phyloP scores from a whole-genome alignment of 768 basidiomycete genomes.

The Suillus plorans region DNA sequence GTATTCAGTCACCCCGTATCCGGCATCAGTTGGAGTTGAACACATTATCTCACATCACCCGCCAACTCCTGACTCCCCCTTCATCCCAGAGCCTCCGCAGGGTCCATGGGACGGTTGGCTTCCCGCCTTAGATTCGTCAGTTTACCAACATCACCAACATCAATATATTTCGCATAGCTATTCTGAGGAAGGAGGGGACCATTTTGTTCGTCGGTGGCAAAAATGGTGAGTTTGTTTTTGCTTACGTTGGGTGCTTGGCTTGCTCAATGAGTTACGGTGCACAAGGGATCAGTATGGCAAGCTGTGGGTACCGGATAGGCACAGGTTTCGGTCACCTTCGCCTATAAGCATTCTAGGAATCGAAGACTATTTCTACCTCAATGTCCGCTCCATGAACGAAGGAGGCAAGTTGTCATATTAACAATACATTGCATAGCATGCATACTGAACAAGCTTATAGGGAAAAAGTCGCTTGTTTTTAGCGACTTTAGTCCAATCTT shows the following conservation, averaged over 20 bases:
- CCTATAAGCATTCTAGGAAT: not conserved
- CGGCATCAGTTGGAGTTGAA: not conserved
- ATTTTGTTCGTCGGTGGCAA: conserved; percentile 3
- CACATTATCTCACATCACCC: not conserved
- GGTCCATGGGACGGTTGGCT: not conserved
- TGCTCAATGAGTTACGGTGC: not conserved
- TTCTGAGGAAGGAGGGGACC: not conserved
- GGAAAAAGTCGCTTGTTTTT: not conserved
- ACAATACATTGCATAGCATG: not conserved
- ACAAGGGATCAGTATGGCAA: not conserved
- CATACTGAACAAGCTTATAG: not conserved
- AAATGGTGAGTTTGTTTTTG: not conserved
- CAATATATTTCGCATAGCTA: not conserved
- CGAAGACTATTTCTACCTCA: conserved; percentile 1
- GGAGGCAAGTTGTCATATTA: not conserved
- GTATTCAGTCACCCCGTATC: not conserved
- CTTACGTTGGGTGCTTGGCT: not conserved
- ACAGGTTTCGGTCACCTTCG: not conserved
- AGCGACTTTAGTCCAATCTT: not conserved
- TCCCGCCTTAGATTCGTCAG: not conserved
- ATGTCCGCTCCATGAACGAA: not conserved
- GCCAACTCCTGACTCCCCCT: not conserved
- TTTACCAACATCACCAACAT: not conserved
- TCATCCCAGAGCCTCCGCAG: not conserved
- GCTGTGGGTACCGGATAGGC: not conserved